Conservation (phyloP, 2,329 filamentous ascomycete genomes). For the Calonectria honghensis region DNA sequence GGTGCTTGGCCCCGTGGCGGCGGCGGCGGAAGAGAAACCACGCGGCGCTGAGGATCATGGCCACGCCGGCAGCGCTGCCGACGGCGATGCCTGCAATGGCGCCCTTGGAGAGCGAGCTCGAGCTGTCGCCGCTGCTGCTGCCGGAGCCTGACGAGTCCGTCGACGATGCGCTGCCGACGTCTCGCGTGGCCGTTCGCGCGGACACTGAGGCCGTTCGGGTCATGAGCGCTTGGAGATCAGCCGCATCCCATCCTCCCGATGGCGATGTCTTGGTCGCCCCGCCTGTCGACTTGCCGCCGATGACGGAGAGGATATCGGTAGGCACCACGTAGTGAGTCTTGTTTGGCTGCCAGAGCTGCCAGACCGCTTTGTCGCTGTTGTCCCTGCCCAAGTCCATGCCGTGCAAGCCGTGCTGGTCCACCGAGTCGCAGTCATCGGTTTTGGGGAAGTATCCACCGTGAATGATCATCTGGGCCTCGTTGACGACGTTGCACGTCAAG, state of each 20-base stretch:
- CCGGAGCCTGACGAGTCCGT: neutral
- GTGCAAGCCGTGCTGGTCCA: slow-evolving; percentile 72
- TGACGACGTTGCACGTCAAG: slow-evolving; percentile 74
- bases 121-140: slow-evolving; percentile 1
- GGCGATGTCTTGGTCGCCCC: slow-evolving; percentile 72
- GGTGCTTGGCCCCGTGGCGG: neutral
- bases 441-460: slow-evolving; percentile 76
- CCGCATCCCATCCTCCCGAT: slow-evolving; percentile 67
- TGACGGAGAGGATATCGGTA: slow-evolving; percentile 66
- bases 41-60: slow-evolving; percentile 53
- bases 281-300: slow-evolving; percentile 71
- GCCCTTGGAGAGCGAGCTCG: slow-evolving; percentile 54
- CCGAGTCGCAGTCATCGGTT: slow-evolving; percentile 69
- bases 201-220: slow-evolving; percentile 67
- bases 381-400: slow-evolving; percentile 74
- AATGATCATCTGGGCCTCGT: slow-evolving; percentile 76
- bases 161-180: slow-evolving; percentile 51
- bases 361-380: slow-evolving; percentile 65
- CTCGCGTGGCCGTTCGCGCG: slow-evolving; percentile 70
- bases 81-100: slow-evolving; percentile 67
- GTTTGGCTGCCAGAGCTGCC: slow-evolving; percentile 70
- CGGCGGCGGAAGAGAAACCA: slow-evolving; percentile 59
- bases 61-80: slow-evolving; percentile 57
- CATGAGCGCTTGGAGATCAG: slow-evolving; percentile 73
- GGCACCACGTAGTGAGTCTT: slow-evolving; percentile 73